These are phyloP conservation scores for Plasmodium yoelii DNA, from an alignment of 169 alveolate genomes.

Conservation along the genomic window DNA sequence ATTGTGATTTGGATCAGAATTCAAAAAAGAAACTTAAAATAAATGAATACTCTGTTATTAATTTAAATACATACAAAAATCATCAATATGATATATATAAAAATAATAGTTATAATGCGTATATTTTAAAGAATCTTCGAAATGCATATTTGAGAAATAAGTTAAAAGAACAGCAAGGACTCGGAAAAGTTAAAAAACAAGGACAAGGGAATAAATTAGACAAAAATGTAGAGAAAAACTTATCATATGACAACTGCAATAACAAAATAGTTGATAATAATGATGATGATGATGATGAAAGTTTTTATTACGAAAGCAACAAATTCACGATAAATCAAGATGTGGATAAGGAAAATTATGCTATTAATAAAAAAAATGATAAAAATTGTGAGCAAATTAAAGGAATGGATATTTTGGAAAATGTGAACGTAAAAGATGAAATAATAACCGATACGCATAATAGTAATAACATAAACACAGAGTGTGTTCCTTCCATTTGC, in stretches of 20 bases:
- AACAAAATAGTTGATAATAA: conserved; percentile 12
- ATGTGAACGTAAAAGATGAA: background rate
- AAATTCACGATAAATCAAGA: background rate
- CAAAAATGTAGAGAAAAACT: background rate
- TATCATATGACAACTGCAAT: background rate
- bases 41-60: conserved; percentile 38
- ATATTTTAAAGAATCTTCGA: conserved; percentile 47
- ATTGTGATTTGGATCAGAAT: conserved; percentile 5
- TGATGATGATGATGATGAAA: conserved; percentile 24
- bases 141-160: conserved; percentile 43
- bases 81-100: conserved; percentile 14
- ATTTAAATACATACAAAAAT: conserved; percentile 59
- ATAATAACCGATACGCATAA: background rate
- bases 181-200: conserved; percentile 1
- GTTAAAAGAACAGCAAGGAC: conserved; percentile 3
- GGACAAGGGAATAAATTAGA: background rate
- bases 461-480: background rate
- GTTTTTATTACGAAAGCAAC: too few relatives aligned
- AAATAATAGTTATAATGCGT: conserved; percentile 65
- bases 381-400: background rate
- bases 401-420: background rate
- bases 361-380: background rate
- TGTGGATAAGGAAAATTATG: background rate
- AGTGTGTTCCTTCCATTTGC: background rate
- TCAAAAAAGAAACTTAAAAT: conserved; percentile 41